Base-by-base conservation (phyloP, 805 yeast genomes). In the Kluyveromyces siamensis region DNA sequence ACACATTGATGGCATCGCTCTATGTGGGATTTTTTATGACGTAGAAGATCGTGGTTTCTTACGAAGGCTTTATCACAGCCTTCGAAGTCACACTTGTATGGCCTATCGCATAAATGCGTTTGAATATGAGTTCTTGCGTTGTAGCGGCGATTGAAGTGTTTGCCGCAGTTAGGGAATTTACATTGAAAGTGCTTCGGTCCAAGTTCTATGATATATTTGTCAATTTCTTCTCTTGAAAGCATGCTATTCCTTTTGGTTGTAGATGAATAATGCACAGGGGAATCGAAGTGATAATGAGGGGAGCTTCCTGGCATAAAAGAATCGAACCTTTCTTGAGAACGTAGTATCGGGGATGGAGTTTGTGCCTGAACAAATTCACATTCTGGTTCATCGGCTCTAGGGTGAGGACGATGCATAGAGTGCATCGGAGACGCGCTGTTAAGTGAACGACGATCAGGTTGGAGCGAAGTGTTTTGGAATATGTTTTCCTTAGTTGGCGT, bases 101-200 rank as follows among this genome's bases (percentile, higher is more conserved):
- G 99, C 53, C 97, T 73, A 65, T 95, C 99, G 63, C 91, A 83
- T 45, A 93, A 69, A 72, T 93, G 99, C 0, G 99, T 93, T 64
- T 93, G 99, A 49, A 93, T 90, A 65, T 93, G 99, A 0, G 96
- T 87, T 52, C 98, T 73, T 11, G 88, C 87, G 60, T 93, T 93
- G 67, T 95, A 95, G 43, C 96, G 74, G 60, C 99, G 75, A 8
- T 89, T 81, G 67, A 93, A 91, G 48, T 76, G 70, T 67, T 93
- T 89, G 9, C 86, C 84, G 68, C 99, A 93, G 48, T 74, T 74
- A 14, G 84, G 77, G 65, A 73, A 91, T 50, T 77, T 73, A 66
- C 99, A 93, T 37, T 81, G 74, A 68, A 76, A 95, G 30, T 76
- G 72, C 51, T 83, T 84, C 44, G 84, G 78, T 54, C 85, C 84